These are phyloP conservation scores for Theobroma grandiflorum DNA, from an alignment of 441 rosid species.

Conservation along the genomic window DNA sequence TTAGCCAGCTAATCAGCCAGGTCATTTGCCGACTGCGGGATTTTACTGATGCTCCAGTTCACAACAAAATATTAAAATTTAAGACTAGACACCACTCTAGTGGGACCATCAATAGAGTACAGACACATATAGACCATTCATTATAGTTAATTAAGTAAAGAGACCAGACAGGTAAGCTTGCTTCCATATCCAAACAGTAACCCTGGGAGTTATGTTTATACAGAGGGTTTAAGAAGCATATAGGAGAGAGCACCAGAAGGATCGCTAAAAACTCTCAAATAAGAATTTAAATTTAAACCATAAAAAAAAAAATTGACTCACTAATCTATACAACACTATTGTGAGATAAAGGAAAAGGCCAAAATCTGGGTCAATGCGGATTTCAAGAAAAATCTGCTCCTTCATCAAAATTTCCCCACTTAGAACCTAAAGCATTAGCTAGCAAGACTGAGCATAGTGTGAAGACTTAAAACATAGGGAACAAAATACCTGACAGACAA, in stretches of 20 bases:
- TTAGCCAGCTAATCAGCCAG: no score
- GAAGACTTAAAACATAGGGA: slow-evolving; percentile 22
- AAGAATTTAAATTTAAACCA: slow-evolving; percentile 13
- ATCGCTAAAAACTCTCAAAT: not conserved
- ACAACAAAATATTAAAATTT: slow-evolving; percentile 1
- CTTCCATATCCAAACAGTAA: not conserved
- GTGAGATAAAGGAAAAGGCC: not conserved
- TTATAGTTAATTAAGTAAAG: slow-evolving; percentile 5
- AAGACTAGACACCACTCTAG: not conserved
- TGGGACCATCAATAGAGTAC: not conserved
- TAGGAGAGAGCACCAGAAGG: slow-evolving; percentile 1
- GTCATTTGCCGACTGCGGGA: no score
- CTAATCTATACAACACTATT: not conserved
- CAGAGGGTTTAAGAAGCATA: slow-evolving; percentile 9
- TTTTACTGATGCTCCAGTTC: no score
- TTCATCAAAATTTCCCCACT: not conserved
- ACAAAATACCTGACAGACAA: slow-evolving; percentile 71
- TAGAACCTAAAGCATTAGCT: slow-evolving; percentile 1
- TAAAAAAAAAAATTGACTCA: slow-evolving; percentile 15
- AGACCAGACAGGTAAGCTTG: not conserved
- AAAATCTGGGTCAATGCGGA: not conserved
- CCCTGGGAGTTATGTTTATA: not conserved
- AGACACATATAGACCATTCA: not conserved
- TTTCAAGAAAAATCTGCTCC: not conserved
- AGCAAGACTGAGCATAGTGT: not conserved